Base-by-base conservation (phyloP, 1,284 basidiomycete genomes). In the Grifola frondosa region DNA sequence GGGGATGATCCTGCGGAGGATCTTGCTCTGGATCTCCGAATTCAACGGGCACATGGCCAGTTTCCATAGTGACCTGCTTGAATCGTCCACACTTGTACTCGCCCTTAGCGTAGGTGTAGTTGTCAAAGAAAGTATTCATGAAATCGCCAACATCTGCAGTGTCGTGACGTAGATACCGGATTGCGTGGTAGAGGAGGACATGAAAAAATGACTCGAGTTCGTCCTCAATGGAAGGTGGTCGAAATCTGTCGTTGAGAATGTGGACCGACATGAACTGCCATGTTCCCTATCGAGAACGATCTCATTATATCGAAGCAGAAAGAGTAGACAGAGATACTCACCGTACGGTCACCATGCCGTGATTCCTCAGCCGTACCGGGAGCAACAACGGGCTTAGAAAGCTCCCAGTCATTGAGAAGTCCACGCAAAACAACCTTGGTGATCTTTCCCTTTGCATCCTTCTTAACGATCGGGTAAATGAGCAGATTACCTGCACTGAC, bases 391-490 rank as follows among this genome's bases (percentile, higher is more conserved):
- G 16, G 10, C 30, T 26, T 41, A 2, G 50, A 31, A 4, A 47
- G 23, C 22, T 52, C 50, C 50, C 50, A 52, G 25, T 52, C 48
- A 6, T 20, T 31, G 11, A 52, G 39, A 7, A 44, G 9, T 1
- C 50, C 50, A 2, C 19, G 15, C 37, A 38, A 48, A 2, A 37
- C 31, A 2, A 5, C 8, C 8, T 3, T 2, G 10, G 16, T 16
- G 7, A 21, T 1, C 5, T n/a, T n/a, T n/a, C n/a, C n/a, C n/a
- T n/a, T n/a, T n/a, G 22, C 2, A 11, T 36, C 17, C 3, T 30
- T 29, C 6, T 15, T 10, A n/a, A n/a, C n/a, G n/a, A n/a, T n/a
- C 1, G 40, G 45, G 23, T 12, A 20, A 1, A 52, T 42, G 5
- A 52, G 24, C 1, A 52, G n/a, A 29, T 52, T 52, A 6, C 46